A percentile compares a stretch with the other conserved stretches of the same genome.
Conservation (phyloP, 208 protist genomes). For the Leishmania amazonensis region DNA sequence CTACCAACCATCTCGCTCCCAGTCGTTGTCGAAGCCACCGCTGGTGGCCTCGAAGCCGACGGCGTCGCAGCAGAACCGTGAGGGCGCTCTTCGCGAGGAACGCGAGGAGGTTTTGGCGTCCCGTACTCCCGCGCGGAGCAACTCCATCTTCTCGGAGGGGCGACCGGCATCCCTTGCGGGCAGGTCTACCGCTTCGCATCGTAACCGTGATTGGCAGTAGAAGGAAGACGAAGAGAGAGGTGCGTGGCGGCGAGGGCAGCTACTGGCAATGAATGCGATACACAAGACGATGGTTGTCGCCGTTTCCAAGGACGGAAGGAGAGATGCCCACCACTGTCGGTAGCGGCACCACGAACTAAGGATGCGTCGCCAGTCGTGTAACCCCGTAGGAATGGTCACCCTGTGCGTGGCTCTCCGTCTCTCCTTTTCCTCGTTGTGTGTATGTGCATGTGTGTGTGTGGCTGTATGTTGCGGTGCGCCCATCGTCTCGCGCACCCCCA, state of each 20-base stretch:
- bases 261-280: background rate
- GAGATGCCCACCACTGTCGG: no score
- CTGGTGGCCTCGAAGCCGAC: conserved; percentile 59
- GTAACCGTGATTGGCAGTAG: conserved; percentile 25
- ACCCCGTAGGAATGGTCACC: background rate
- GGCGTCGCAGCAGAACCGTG: conserved; percentile 46
- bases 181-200: conserved; percentile 34
- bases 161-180: conserved; percentile 22
- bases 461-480: background rate
- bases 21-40: conserved; percentile 54
- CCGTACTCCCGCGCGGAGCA: conserved; percentile 23
- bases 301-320: background rate
- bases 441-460: background rate
- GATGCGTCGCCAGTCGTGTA: background rate
- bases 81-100: conserved; percentile 36
- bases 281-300: background rate
- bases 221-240: background rate
- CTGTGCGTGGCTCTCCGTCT: background rate
- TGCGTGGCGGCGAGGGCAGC: background rate
- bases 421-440: background rate
- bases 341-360: background rate
- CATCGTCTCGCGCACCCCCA: background rate
- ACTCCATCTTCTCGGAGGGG: conserved; percentile 31
- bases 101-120: conserved; percentile 26
- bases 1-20: conserved; percentile 42